Conservation (phyloP, 2,329 filamentous ascomycete genomes). For the Penicillium sp. region DNA sequence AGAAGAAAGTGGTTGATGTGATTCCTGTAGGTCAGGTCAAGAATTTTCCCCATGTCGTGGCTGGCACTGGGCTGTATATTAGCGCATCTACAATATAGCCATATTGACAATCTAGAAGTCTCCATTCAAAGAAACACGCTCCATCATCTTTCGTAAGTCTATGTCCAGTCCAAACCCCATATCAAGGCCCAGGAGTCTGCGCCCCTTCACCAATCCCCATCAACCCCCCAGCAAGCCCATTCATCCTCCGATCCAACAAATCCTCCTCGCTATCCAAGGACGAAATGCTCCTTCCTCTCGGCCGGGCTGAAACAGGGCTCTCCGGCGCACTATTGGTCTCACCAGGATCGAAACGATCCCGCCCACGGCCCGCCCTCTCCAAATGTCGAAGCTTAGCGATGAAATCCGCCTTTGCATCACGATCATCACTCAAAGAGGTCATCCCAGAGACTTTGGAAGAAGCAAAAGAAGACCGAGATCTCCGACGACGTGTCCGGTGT, state of each 20-base stretch:
- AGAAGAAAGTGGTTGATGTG: constrained; percentile 21
- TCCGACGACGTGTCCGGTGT: constrained; percentile 13
- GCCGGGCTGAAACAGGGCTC: constrained; percentile 20
- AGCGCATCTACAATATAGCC: neutral
- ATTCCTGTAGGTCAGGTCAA: neutral
- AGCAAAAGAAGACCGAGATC: constrained; percentile 19
- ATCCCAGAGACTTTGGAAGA: constrained; percentile 16
- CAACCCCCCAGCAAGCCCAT: constrained; percentile 52
- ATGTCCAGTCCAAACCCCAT: neutral
- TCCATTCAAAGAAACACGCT: no score
- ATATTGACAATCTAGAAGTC: no score
- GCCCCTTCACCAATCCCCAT: constrained; percentile 45
- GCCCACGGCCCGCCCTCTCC: constrained; percentile 11
- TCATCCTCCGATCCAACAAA: constrained; percentile 54
- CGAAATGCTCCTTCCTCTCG: constrained; percentile 46
- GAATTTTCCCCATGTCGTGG: neutral
- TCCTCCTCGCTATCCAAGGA: constrained; percentile 57
- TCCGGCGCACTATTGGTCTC: constrained; percentile 21
- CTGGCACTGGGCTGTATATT: neutral
- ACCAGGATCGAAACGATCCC: constrained; percentile 15
- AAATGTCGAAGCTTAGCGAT: constrained; percentile 22
- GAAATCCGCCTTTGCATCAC: constrained; percentile 12
- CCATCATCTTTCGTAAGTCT: constrained; percentile 8
- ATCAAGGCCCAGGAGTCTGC: constrained; percentile 31
- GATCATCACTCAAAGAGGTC: constrained; percentile 12